These are phyloP conservation scores for Cystobasidiaceae sp. DNA, from an alignment of 1,284 basidiomycete genomes.

Conservation along the genomic window DNA sequence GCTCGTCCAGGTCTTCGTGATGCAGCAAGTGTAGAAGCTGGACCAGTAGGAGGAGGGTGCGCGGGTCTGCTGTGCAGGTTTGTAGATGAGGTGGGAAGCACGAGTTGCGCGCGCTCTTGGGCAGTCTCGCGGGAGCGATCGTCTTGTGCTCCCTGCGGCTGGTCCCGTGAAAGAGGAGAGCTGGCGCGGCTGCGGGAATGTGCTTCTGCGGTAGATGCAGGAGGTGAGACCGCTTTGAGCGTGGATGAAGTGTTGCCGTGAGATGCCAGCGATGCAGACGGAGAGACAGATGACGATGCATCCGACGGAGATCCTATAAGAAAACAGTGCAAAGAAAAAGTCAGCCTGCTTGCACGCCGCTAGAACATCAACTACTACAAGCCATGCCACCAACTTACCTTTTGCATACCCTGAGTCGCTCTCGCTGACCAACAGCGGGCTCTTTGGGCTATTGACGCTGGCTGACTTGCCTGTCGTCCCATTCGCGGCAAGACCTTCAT, in stretches of 20 bases:
- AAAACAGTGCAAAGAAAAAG: background rate
- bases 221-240: no score
- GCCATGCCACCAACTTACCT: background rate
- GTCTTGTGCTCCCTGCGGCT: background rate
- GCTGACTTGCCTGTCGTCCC: background rate
- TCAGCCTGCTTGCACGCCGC: background rate
- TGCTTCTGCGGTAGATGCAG: no score
- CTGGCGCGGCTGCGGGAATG: no score
- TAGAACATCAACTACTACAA: background rate
- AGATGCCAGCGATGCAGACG: no score
- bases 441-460: no score
- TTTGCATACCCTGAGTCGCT: background rate
- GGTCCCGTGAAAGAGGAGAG: no score
- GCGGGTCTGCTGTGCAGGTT: no score
- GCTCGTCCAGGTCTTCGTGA: no score
- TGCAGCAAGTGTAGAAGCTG: background rate
- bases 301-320: no score
- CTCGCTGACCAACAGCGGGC: no score
- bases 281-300: no score
- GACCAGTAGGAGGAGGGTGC: background rate
- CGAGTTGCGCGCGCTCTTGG: slow-evolving; percentile 26
- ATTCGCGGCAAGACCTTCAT: background rate
- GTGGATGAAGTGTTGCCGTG: no score
- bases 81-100: background rate
- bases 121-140: slow-evolving; percentile 1